Base-by-base conservation (phyloP, 2,329 filamentous ascomycete species). In the Venturia carpophila region DNA sequence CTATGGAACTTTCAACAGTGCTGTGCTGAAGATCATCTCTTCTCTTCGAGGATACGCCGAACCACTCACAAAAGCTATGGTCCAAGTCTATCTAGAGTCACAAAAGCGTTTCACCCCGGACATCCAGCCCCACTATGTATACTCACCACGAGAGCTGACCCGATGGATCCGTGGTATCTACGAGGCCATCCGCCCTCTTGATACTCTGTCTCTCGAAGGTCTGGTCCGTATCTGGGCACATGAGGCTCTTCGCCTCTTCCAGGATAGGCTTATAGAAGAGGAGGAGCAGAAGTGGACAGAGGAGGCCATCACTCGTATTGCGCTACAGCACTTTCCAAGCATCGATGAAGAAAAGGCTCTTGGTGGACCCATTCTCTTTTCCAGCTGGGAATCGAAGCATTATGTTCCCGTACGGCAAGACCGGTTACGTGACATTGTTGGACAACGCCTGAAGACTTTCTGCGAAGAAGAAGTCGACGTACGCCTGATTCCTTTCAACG, bases 401-500 rank as follows among this genome's bases (percentile, higher is more conserved):
- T 99, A 99, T 73, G 87, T 97, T 13, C 94, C 94, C 7, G 94
- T 99, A 47, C 92, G 96, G 72, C 90, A 94, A 69, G 94, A 99
- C 73, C 89, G 95, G 72, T 82, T 99, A 45, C 88, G 95, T 70
- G 94, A 97, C 70, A 99, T 97, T 70, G 94, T 99, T 75, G 97
- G 97, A 78, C 94, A 94, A 63, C 88, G 94, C 73, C 84, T 99
- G 67, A 93, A 90, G 80, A 99, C 94, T 0, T 99, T 99, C 83
- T 99, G 94, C 73, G 95, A 99, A 74, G 94, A 99, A 81, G 95
- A 99, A 75, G 92, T 99, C 17, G 94, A 99, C 75, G 95, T 99
- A 63, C 94, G 95, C 43, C 84, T 99, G 62, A 96, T 99, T 68
- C 81, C 99, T n/a, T 99, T 99, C 82, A 97, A 99, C 74, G 94